phyloP scores from a whole-genome alignment of 306 rosid species.

The Lathyrus oleraceus region DNA sequence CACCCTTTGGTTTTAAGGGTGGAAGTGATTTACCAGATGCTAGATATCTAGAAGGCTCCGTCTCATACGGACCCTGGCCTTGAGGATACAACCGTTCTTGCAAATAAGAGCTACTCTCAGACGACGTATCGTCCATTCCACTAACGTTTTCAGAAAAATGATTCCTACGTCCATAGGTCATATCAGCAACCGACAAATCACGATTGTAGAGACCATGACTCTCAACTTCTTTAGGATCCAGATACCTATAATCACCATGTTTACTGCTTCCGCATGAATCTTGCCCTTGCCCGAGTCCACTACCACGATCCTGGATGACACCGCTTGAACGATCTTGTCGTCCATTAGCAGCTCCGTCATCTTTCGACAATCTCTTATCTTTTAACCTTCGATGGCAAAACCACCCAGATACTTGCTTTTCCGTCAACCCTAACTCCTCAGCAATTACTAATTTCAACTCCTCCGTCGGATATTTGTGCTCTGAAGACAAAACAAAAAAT shows the following conservation, averaged over 20 bases:
- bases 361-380: conserved; percentile 71
- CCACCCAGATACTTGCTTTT: conserved; percentile 98
- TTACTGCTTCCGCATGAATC: conserved; percentile 99
- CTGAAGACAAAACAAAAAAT: conserved; percentile 43
- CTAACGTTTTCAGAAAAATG: conserved; percentile 53
- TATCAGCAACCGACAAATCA: conserved; percentile 55
- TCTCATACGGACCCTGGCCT: conserved; percentile 63
- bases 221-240: conserved; percentile 94
- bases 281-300: conserved; percentile 96
- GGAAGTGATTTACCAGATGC: conserved; percentile 58
- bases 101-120: conserved; percentile 85
- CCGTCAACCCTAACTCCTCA: conserved; percentile 74
- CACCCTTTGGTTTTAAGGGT: conserved; percentile 57
- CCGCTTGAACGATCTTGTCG: conserved; percentile 94
- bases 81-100: conserved; percentile 64
- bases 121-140: conserved; percentile 73
- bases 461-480: conserved; percentile 90
- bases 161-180: conserved; percentile 50
- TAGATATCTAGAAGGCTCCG: conserved; percentile 64
- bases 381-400: conserved; percentile 98
- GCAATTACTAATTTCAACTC: conserved; percentile 78
- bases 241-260: conserved; percentile 68
- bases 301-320: conserved; percentile 84
- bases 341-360: conserved; percentile 64
- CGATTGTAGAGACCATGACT: conserved; percentile 69